Conservation (phyloP, 2,329 filamentous ascomycete genomes). For the Xylaria arbuscula region DNA sequence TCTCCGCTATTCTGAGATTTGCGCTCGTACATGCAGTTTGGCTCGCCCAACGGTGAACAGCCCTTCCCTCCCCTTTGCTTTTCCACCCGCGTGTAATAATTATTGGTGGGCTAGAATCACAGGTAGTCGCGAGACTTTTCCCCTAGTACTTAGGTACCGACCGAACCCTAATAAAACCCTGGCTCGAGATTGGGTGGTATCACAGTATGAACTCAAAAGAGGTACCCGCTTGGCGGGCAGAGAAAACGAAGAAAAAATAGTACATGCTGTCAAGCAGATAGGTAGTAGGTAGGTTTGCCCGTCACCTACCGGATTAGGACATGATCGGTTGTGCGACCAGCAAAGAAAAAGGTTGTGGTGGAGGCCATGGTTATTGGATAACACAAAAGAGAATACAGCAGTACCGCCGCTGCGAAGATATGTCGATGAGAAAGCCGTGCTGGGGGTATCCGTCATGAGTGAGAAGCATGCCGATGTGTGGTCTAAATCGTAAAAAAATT, state of each 20-base stretch:
- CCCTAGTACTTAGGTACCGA: constrained; percentile 12
- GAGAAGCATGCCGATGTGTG: constrained; percentile 36
- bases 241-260: constrained; percentile 38
- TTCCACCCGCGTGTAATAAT: constrained; percentile 12
- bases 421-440: constrained; percentile 35
- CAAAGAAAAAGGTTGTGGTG: constrained; percentile 25
- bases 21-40: constrained; percentile 26
- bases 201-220: constrained; percentile 27
- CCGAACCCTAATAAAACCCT: constrained; percentile 20
- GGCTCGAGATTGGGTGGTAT: constrained; percentile 29
- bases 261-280: constrained; percentile 42
- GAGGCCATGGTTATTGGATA: constrained; percentile 26
- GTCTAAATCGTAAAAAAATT: constrained; percentile 21
- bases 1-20: constrained; percentile 14
- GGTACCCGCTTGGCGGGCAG: constrained; percentile 6
- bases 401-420: constrained; percentile 34
- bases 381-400: constrained; percentile 47
- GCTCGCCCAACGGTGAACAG: constrained; percentile 5
- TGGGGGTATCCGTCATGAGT: constrained; percentile 47
- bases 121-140: constrained; percentile 26
- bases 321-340: constrained; percentile 25
- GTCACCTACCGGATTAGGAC: constrained; percentile 24
- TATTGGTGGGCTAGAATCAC: constrained; percentile 17
- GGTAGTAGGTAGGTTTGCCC: constrained; percentile 2
- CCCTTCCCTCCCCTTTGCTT: not conserved